Evolutionary conservation across 208 protist genomes (phyloP).

Genomic region (Strigomonas galati): DNA sequence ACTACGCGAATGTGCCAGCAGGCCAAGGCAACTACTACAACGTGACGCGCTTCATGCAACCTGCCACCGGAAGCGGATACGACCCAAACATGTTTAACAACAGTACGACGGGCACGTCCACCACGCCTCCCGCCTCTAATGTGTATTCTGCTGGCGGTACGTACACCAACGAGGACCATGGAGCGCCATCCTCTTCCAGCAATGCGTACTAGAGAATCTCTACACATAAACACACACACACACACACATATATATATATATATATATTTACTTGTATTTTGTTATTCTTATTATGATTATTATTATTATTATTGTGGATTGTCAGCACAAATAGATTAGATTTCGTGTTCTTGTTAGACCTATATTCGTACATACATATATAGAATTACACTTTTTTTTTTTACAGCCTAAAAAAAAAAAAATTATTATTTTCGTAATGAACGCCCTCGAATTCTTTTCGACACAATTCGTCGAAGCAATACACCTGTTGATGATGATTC

Average conservation of each 20-base stretch:
- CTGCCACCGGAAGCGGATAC: not conserved
- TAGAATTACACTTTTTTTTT: conserved; percentile 15
- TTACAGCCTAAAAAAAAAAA: too few species aligned
- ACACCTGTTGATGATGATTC: too few species aligned
- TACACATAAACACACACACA: too few species aligned
- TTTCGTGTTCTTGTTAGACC: too few species aligned
- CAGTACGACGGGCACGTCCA: not conserved
- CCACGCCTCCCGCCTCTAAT: not conserved
- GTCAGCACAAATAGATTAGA: too few species aligned
- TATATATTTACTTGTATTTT: conserved; percentile 1
- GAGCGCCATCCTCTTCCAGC: not conserved
- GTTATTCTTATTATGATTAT: not conserved
- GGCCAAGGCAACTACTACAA: not conserved
- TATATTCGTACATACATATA: too few species aligned
- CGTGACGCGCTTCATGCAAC: not conserved
- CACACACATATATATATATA: not conserved
- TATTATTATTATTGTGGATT: too few species aligned
- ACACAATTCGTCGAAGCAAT: too few species aligned
- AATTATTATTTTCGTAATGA: too few species aligned
- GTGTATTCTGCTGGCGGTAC: not conserved
- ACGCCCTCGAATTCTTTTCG: too few species aligned
- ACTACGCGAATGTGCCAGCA: not conserved
- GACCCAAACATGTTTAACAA: not conserved
- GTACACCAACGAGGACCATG: not conserved
- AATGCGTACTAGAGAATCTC: not conserved